phyloP scores from a whole-genome alignment of 345 rosid species.

The Bretschneidera sinensis region DNA sequence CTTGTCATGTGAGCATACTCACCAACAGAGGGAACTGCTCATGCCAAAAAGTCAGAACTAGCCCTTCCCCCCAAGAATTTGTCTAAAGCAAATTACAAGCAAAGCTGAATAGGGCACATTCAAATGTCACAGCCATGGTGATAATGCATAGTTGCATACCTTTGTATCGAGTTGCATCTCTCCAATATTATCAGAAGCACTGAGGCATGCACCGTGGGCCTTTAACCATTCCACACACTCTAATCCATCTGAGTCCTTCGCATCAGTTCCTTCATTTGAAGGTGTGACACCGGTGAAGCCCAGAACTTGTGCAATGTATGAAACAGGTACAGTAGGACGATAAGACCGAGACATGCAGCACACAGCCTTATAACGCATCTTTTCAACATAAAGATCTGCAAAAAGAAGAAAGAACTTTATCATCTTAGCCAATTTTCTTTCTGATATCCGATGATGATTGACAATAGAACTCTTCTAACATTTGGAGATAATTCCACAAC shows the following conservation, averaged over 20 bases:
- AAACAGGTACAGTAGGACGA: conserved; percentile 84
- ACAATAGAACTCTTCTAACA: background rate
- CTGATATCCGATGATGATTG: background rate
- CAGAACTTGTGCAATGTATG: conserved; percentile 64
- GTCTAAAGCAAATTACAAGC: too few species aligned
- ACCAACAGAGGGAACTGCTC: too few species aligned
- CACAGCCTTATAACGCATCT: conserved; percentile 92
- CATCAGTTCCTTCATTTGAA: conserved; percentile 46
- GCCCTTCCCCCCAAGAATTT: too few species aligned
- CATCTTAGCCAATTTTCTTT: background rate
- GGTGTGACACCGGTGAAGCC: conserved; percentile 44
- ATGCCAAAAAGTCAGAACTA: too few species aligned
- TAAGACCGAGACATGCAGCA: conserved; percentile 77
- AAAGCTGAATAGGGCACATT: too few species aligned
- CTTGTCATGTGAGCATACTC: too few species aligned
- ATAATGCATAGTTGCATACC: too few species aligned
- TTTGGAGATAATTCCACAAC: background rate
- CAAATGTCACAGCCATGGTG: too few species aligned
- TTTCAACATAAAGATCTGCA: conserved; percentile 88
- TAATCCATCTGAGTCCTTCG: conserved; percentile 46
- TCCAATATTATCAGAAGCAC: conserved; percentile 44
- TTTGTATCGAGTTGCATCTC: conserved; percentile 81
- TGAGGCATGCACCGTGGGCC: conserved; percentile 75
- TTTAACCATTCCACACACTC: conserved; percentile 88
- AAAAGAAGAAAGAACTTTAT: conserved; percentile 2